Evolutionary conservation across 2,329 filamentous ascomycete species (phyloP).

Genomic region (Xylariaceae sp.): DNA sequence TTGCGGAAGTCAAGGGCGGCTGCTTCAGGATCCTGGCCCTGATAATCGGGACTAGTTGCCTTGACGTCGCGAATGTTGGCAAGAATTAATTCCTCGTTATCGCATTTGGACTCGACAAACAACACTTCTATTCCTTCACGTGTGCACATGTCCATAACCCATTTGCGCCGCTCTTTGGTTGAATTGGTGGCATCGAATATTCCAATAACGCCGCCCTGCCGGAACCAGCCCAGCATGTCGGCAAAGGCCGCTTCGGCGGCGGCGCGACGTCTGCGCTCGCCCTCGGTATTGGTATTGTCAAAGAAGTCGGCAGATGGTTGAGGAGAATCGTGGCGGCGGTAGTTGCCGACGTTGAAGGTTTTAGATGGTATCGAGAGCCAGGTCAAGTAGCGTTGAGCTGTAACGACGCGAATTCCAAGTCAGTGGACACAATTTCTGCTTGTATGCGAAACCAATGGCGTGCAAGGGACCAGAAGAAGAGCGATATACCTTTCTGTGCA

Average conservation of each 20-base stretch:
- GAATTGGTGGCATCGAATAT: conserved; percentile 97
- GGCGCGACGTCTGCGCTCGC: conserved; percentile 80
- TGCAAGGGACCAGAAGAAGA: background rate
- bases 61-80: conserved; percentile 97
- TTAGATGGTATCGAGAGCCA: conserved; percentile 94
- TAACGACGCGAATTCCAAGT: conserved; percentile 6
- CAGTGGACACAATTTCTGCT: background rate
- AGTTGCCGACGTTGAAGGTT: conserved; percentile 96
- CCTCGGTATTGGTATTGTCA: conserved; percentile 82
- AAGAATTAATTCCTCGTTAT: conserved; percentile 95
- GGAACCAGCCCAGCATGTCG: conserved; percentile 95
- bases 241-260: conserved; percentile 87
- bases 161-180: conserved; percentile 81
- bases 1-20: conserved; percentile 90
- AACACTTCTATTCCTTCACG: conserved; percentile 79
- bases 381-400: conserved; percentile 87
- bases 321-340: conserved; percentile 83
- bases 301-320: conserved; percentile 95
- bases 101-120: conserved; percentile 96
- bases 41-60: conserved; percentile 91
- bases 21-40: conserved; percentile 86
- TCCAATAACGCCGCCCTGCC: conserved; percentile 74
- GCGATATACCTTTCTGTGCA: conserved; percentile 78
- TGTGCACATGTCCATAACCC: conserved; percentile 79
- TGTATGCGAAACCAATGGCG: background rate